A percentile compares a stretch with the other conserved stretches of the same genome.
Conservation (phyloP, 1,284 basidiomycete genomes). For the Agroathelia rolfsii region DNA sequence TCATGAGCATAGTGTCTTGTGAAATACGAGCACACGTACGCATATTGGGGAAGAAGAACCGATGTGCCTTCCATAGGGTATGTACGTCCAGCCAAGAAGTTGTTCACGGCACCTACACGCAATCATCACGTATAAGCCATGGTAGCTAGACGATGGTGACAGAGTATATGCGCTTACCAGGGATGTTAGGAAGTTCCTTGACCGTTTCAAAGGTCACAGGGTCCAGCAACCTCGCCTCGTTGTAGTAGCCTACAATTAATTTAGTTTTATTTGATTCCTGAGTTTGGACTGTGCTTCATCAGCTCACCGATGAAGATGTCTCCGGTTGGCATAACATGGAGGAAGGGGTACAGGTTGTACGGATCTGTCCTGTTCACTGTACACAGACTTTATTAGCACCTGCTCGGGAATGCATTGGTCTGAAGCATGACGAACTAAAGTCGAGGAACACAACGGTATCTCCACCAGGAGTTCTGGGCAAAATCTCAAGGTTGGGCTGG, state of each 20-base stretch:
- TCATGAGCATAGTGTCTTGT: too few relatives aligned
- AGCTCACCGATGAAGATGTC: conserved; percentile 57
- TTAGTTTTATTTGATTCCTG: too few relatives aligned
- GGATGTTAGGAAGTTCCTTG: conserved; percentile 55
- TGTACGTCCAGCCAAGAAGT: conserved; percentile 60
- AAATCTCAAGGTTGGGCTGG: conserved; percentile 11
- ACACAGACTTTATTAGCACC: conserved; percentile 1
- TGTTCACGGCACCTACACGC: too few relatives aligned
- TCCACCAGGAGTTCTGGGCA: conserved; percentile 35
- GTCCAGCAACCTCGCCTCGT: conserved; percentile 69
- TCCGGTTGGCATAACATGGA: conserved; percentile 55
- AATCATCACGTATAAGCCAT: too few relatives aligned
- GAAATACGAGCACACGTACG: too few relatives aligned
- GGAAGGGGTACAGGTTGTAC: conserved; percentile 68
- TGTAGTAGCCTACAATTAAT: conserved; percentile 49
- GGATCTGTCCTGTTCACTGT: conserved; percentile 47
- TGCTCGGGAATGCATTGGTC: too few relatives aligned
- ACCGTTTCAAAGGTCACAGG: conserved; percentile 53
- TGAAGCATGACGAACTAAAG: too few relatives aligned
- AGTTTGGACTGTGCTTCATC: too few relatives aligned
- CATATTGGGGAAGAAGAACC: conserved; percentile 56
- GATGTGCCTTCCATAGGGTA: conserved; percentile 71
- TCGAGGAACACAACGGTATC: conserved; percentile 31
- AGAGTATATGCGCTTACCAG: too few relatives aligned
- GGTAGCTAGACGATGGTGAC: too few relatives aligned